Evolutionary conservation across 148 eudicot species (phyloP).

Genomic region (Diospyros kaki): DNA sequence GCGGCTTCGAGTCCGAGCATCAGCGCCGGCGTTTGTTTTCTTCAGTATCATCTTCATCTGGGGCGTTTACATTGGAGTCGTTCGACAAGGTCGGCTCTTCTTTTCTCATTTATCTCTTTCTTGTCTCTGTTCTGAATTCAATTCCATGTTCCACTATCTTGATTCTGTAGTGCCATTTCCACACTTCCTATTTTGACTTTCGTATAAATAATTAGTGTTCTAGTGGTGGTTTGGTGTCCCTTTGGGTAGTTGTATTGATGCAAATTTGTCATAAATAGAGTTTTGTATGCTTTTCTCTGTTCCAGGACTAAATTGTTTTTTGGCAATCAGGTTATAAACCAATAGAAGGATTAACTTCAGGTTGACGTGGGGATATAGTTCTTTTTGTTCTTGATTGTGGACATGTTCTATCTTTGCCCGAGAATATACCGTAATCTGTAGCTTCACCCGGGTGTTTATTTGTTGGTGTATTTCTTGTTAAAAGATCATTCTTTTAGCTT

Average conservation of each 20-base stretch:
- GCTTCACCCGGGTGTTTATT: no score
- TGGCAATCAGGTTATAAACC: background rate
- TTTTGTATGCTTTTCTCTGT: background rate
- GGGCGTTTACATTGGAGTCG: constrained; percentile 37
- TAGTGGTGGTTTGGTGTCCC: background rate
- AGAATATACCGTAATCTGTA: no score
- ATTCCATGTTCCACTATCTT: background rate
- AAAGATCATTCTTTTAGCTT: no score
- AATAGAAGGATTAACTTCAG: background rate
- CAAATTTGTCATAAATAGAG: background rate
- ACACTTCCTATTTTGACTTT: background rate
- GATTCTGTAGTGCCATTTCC: no score
- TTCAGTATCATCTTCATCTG: constrained; percentile 47
- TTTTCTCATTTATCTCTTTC: background rate
- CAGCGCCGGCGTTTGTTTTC: constrained; percentile 73
- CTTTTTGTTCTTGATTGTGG: background rate
- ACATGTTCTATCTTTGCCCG: background rate
- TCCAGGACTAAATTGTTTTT: background rate
- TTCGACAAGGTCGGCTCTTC: constrained; percentile 44
- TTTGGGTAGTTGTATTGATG: background rate
- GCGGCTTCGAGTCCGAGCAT: constrained; percentile 47
- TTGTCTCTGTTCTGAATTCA: background rate
- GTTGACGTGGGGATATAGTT: background rate
- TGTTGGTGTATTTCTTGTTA: no score
- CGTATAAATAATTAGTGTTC: background rate